phyloP scores from a whole-genome alignment of 1,139 yeast genomes.

The Geotrichum reessii region DNA sequence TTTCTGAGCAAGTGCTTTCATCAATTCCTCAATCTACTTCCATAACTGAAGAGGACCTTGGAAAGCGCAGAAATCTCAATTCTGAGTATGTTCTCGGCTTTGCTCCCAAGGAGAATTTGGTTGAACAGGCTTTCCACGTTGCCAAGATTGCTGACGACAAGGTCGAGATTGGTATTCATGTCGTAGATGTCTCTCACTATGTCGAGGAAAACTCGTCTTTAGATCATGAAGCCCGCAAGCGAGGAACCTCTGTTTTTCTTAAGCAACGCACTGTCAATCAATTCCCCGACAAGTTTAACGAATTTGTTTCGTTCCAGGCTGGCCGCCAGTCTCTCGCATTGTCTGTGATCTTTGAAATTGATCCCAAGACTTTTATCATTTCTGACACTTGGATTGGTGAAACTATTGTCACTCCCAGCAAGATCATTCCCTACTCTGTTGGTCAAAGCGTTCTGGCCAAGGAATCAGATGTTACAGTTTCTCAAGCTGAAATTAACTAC shows the following conservation, averaged over 20 bases:
- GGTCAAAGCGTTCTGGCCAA: slow-evolving; percentile 27
- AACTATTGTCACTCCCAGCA: slow-evolving; percentile 55
- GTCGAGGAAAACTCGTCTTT: slow-evolving; percentile 66
- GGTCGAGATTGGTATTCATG: slow-evolving; percentile 73
- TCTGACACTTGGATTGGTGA: slow-evolving; percentile 77
- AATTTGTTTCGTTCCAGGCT: slow-evolving; percentile 56
- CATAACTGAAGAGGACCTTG: slow-evolving; percentile 33
- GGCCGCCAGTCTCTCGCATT: slow-evolving; percentile 60
- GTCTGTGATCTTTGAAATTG: slow-evolving; percentile 79
- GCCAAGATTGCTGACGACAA: slow-evolving; percentile 53
- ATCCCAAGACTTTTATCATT: slow-evolving; percentile 65
- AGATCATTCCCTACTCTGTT: slow-evolving; percentile 32
- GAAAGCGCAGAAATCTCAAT: slow-evolving; percentile 51
- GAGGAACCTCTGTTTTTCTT: slow-evolving; percentile 83
- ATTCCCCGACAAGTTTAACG: slow-evolving; percentile 61
- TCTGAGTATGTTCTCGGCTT: slow-evolving; percentile 64
- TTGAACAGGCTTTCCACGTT: slow-evolving; percentile 78
- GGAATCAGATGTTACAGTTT: slow-evolving; percentile 21
- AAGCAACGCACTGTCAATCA: slow-evolving; percentile 72
- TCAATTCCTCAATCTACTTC: slow-evolving; percentile 25
- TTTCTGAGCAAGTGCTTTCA: slow-evolving; percentile 44
- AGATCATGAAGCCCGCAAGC: slow-evolving; percentile 85
- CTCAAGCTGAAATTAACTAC: slow-evolving; percentile 56
- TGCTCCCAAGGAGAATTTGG: slow-evolving; percentile 52
- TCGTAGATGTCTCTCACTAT: slow-evolving; percentile 69